Evolutionary conservation across 805 yeast species (phyloP), one percentile per base, ranked within the genome.

Genomic region (Middelhovenomyces tepae): DNA sequence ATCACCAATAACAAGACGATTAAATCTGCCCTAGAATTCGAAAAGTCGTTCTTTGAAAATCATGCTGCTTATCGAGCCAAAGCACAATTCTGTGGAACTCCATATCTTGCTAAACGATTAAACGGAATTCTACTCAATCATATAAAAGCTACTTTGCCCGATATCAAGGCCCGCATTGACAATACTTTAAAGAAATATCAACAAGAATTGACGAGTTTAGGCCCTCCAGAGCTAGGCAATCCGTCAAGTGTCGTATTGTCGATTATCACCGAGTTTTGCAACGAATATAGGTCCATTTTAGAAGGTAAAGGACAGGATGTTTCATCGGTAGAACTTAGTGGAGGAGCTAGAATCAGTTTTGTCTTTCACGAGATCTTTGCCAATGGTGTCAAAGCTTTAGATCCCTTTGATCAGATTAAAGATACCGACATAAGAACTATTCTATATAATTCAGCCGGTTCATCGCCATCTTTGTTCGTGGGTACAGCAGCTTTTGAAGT

Each of bases 401-500:
- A 91, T 59, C 98, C 98, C 34, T 87, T 83, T 56, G 96, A 89
- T 56, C 94, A 87, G 60, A 85, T 91, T 50, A 84, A 83, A 57
- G 96, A 91, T 56, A 78, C 80, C 27, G 98, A 91, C 59, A 91
- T 91, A 49, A 77, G 98, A 60, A 89, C 97, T 16, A 87, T 93
- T 45, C 79, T 91, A 80, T 89, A 89, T 65, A 91, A 91, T 59
- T 83, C 96, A 22, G 82, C 95, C 4, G 98, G 98, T 51, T 77
- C 95, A 21, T 75, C 96, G 1, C 98, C 98, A 9, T 81, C 95
- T 4, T 68, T 91, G 49, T 91, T 91, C 62, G 98, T 91, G 42
- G 96, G 95, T 28, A 87, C 97, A 7, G 89, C 85, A 51, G 96
- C 97, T 1, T 91, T 91, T 57, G 97, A 89, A 59, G 93, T 87